Evolutionary conservation across 2,329 filamentous ascomycete species (phyloP).

Genomic region (Pseudocercospora fijiensis): DNA sequence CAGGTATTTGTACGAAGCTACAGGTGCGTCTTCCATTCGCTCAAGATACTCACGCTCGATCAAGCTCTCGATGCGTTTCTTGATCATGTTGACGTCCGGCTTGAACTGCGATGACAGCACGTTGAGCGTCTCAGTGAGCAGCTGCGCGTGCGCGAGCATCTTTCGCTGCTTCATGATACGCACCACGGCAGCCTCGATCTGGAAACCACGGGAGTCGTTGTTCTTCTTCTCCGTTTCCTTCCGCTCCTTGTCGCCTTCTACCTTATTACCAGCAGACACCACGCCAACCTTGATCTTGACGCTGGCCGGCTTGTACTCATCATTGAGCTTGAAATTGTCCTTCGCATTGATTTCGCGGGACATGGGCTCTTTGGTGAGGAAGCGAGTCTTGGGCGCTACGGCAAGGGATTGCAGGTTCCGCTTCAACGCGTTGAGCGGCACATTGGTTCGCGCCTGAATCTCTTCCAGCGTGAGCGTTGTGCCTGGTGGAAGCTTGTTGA

Average conservation of each 20-base stretch:
- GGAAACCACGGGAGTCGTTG: constrained; percentile 66
- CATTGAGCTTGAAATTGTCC: constrained; percentile 81
- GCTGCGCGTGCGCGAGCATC: constrained; percentile 65
- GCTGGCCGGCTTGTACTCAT: constrained; percentile 75
- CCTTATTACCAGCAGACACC: constrained; percentile 75
- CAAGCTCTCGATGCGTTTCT: constrained; percentile 75
- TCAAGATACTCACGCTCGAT: constrained; percentile 77
- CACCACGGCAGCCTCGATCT: constrained; percentile 74
- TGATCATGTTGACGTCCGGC: constrained; percentile 74
- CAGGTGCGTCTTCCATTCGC: constrained; percentile 63
- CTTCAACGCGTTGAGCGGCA: constrained; percentile 70
- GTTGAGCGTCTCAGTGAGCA: constrained; percentile 70
- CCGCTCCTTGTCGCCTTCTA: constrained; percentile 69
- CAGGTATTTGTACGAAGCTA: constrained; percentile 68
- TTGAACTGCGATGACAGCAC: constrained; percentile 69
- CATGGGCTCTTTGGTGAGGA: constrained; percentile 77
- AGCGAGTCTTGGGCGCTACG: constrained; percentile 76
- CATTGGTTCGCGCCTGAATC: constrained; percentile 78
- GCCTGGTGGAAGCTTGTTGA: constrained; percentile 69
- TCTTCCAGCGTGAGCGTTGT: constrained; percentile 65
- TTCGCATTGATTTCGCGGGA: constrained; percentile 72
- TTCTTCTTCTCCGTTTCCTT: constrained; percentile 75
- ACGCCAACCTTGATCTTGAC: constrained; percentile 88
- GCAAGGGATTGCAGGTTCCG: constrained; percentile 79
- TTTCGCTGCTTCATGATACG: constrained; percentile 87